These are phyloP conservation scores for Phytophthora ohioensis DNA, from an alignment of 352 stramenopile species.

Conservation along the genomic window DNA sequence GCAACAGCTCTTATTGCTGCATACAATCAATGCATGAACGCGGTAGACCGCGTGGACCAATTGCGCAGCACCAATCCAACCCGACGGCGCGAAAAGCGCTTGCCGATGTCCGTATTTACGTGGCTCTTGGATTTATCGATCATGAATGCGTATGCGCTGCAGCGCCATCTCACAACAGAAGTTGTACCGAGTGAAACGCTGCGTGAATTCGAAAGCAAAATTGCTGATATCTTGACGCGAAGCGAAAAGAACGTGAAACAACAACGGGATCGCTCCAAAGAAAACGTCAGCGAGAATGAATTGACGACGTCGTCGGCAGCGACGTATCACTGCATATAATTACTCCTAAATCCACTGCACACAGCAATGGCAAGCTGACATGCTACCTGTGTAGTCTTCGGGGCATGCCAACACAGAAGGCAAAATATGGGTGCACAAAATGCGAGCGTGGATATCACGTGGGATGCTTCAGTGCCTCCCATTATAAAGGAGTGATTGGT, in stretches of 20 bases:
- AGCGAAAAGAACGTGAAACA: neutral
- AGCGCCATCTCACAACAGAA: neutral
- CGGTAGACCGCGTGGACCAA: slow-evolving; percentile 17
- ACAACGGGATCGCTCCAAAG: neutral
- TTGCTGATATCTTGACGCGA: neutral
- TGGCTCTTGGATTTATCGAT: slow-evolving; percentile 11
- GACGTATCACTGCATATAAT: neutral
- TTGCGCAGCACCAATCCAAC: slow-evolving; percentile 20
- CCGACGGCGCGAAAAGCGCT: slow-evolving; percentile 7
- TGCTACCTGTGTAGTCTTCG: neutral
- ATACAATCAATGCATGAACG: slow-evolving; percentile 26
- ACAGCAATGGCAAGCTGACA: neutral
- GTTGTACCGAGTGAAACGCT: neutral
- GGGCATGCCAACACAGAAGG: neutral
- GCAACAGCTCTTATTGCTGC: slow-evolving; percentile 13
- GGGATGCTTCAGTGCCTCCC: neutral
- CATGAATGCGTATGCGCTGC: slow-evolving; percentile 19
- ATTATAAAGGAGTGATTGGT: neutral
- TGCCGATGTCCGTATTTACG: slow-evolving; percentile 22
- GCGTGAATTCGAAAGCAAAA: neutral
- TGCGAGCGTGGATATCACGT: neutral
- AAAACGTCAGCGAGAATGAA: neutral
- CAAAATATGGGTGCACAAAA: neutral
- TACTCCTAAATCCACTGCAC: neutral
- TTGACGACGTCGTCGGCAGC: neutral